Evolutionary conservation across 2,329 filamentous ascomycete species (phyloP).

Genomic region (Ploettnerulaceae sp.): DNA sequence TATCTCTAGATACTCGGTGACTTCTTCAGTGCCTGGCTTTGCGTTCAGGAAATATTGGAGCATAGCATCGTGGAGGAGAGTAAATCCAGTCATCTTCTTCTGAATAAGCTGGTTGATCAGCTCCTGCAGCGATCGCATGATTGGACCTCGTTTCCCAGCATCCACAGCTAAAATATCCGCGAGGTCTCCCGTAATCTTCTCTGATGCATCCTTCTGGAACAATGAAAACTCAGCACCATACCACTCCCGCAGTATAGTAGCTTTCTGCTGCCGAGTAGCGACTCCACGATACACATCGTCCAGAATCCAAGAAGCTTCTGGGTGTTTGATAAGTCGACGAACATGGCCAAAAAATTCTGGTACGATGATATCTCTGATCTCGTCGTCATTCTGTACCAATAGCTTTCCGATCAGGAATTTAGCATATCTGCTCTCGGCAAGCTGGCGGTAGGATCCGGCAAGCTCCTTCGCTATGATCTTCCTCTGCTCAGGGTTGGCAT

Average conservation of each 20-base stretch:
- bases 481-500: slow-evolving; percentile 78
- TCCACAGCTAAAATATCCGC: slow-evolving; percentile 67
- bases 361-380: slow-evolving; percentile 83
- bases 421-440: slow-evolving; percentile 93
- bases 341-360: slow-evolving; percentile 94
- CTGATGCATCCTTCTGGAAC: slow-evolving; percentile 56
- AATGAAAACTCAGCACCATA: slow-evolving; percentile 91
- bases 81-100: slow-evolving; percentile 96
- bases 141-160: slow-evolving; percentile 80
- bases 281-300: slow-evolving; percentile 93
- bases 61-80: slow-evolving; percentile 97
- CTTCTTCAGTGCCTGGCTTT: slow-evolving; percentile 72
- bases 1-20: slow-evolving; percentile 81
- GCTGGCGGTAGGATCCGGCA: slow-evolving; percentile 72
- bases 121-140: slow-evolving; percentile 79
- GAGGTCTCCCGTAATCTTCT: slow-evolving; percentile 55
- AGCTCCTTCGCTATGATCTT: slow-evolving; percentile 84
- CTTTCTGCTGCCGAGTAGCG: slow-evolving; percentile 81
- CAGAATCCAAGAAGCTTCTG: slow-evolving; percentile 94
- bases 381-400: slow-evolving; percentile 82
- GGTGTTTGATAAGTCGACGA: slow-evolving; percentile 88
- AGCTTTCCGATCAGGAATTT: slow-evolving; percentile 97
- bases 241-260: slow-evolving; percentile 84
- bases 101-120: slow-evolving; percentile 91
- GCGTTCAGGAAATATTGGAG: slow-evolving; percentile 88